Conservation (phyloP, 1,139 yeast genomes). For the Geotrichum carabidarum region DNA sequence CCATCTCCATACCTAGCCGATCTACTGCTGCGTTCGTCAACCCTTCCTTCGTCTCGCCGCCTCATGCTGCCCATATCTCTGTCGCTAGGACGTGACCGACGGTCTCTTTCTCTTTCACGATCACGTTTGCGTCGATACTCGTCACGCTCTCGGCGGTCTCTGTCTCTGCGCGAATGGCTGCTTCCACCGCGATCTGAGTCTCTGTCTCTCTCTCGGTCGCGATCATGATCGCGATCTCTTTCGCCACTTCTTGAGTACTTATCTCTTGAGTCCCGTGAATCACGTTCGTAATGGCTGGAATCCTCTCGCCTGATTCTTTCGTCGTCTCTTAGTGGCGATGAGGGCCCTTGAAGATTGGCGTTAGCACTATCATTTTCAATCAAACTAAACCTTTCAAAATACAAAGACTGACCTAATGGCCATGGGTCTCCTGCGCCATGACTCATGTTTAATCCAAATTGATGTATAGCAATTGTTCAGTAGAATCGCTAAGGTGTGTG, state of each 20-base stretch:
- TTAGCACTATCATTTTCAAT: not conserved
- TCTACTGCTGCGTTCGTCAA: conserved; percentile 19
- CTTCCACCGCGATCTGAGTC: conserved; percentile 19
- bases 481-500: too few relatives aligned
- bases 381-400: not conserved
- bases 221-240: conserved; percentile 19
- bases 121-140: conserved; percentile 18
- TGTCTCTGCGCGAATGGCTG: conserved; percentile 17
- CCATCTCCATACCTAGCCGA: conserved; percentile 21
- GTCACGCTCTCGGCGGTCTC: conserved; percentile 19
- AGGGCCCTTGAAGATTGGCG: not conserved
- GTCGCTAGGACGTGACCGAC: conserved; percentile 23
- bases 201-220: conserved; percentile 20
- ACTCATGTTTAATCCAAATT: not conserved
- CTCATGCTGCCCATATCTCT: conserved; percentile 21
- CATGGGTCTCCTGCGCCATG: conserved; percentile 6
- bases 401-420: not conserved
- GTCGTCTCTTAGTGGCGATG: conserved; percentile 3
- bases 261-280: not conserved
- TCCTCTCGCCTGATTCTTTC: conserved; percentile 4
- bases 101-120: conserved; percentile 23
- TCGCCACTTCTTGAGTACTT: conserved; percentile 1
- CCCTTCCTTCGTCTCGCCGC: conserved; percentile 22
- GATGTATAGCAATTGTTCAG: too few relatives aligned
- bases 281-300: conserved; percentile 5